A percentile compares a stretch with the other conserved stretches of the same genome.
These are phyloP conservation scores for Neofusicoccum kwambonambiense DNA, from an alignment of 2,329 filamentous ascomycete species.

Conservation along the genomic window DNA sequence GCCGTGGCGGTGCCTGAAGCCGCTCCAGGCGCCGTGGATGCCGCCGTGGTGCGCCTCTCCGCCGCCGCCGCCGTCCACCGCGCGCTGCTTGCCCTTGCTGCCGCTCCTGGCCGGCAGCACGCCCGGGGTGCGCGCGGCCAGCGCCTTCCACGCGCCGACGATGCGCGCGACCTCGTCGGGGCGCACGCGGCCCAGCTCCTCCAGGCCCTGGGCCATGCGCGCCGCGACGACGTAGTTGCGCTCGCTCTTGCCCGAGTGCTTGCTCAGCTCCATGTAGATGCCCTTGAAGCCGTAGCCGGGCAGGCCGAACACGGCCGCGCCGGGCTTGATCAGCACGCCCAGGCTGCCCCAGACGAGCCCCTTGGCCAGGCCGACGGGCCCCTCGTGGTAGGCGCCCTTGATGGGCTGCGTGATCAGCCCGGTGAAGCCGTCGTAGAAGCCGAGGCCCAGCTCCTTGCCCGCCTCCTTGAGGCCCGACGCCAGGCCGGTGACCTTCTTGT, in stretches of 20 bases:
- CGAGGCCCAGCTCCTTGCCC: slow-evolving; percentile 60
- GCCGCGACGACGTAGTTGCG: slow-evolving; percentile 22
- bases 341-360: slow-evolving; percentile 27
- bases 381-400: slow-evolving; percentile 25
- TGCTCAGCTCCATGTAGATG: slow-evolving; percentile 24
- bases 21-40: neutral
- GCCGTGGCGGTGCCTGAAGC: neutral
- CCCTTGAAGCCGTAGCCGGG: slow-evolving; percentile 24
- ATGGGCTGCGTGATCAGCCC: slow-evolving; percentile 60
- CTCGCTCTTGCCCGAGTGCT: slow-evolving; percentile 20
- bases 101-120: neutral
- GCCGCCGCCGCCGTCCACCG: neutral
- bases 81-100: neutral
- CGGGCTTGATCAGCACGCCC: slow-evolving; percentile 27
- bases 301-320: slow-evolving; percentile 23
- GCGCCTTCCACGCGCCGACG: neutral
- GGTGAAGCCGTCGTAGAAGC: slow-evolving; percentile 64
- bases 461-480: slow-evolving; percentile 62
- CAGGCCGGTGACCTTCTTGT: slow-evolving; percentile 63
- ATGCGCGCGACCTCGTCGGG: neutral
- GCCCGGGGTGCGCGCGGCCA: neutral
- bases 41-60: neutral
- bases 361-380: slow-evolving; percentile 26
- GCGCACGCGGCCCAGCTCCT: slow-evolving; percentile 17
- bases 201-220: slow-evolving; percentile 23